A percentile compares a stretch with the other conserved stretches of the same genome.
phyloP scores from a whole-genome alignment of 2,329 filamentous ascomycete genomes.

The Didymella pinodella region DNA sequence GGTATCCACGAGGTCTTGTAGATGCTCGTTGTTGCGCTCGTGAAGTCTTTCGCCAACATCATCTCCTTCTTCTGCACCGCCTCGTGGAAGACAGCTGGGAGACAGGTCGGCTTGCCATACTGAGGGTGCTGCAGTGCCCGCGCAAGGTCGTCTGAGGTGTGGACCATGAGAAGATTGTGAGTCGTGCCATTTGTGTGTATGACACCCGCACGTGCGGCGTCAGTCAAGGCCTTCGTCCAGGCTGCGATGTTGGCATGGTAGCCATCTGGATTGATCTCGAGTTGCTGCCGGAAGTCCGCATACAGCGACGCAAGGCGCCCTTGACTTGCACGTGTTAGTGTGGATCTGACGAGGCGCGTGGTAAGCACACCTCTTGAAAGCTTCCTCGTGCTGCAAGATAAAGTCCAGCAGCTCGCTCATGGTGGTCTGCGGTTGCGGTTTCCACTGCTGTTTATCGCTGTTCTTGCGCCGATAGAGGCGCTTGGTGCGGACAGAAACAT shows the following conservation, averaged over 20 bases:
- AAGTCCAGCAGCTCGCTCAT: slow-evolving; percentile 75
- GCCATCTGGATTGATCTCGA: slow-evolving; percentile 81
- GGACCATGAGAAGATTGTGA: slow-evolving; percentile 60
- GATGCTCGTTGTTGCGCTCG: slow-evolving; percentile 71
- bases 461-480: slow-evolving; percentile 34
- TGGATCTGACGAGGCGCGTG: not conserved
- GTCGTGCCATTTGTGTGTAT: slow-evolving; percentile 54
- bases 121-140: slow-evolving; percentile 76
- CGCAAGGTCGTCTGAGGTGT: slow-evolving; percentile 68
- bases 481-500: slow-evolving; percentile 32
- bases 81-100: slow-evolving; percentile 81
- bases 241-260: slow-evolving; percentile 81
- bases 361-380: slow-evolving; percentile 53
- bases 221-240: slow-evolving; percentile 78
- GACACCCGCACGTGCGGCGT: slow-evolving; percentile 70
- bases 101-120: slow-evolving; percentile 80
- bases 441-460: slow-evolving; percentile 30
- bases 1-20: slow-evolving; percentile 75
- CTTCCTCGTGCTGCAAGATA: slow-evolving; percentile 59
- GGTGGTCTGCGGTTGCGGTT: slow-evolving; percentile 33
- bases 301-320: slow-evolving; percentile 84
- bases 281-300: slow-evolving; percentile 81
- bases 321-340: slow-evolving; percentile 55
- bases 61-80: slow-evolving; percentile 73
- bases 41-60: slow-evolving; percentile 74